Evolutionary conservation across 495 filamentous ascomycete species (phyloP).

Genomic region (Arthonia radiata): DNA sequence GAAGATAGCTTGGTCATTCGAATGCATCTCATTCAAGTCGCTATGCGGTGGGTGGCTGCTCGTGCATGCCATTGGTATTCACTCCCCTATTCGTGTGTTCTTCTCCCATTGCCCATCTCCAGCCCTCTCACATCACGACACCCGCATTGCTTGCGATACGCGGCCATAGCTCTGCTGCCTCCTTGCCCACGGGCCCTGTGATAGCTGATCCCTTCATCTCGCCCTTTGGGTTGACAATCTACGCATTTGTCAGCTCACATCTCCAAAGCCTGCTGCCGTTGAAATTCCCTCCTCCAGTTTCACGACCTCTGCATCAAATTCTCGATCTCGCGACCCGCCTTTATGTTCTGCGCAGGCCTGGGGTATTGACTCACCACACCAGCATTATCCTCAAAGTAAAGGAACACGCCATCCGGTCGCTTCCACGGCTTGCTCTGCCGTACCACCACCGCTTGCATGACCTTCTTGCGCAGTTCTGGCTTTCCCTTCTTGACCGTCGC

Average conservation of each 20-base stretch:
- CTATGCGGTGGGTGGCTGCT: too few species aligned
- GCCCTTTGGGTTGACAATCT: constrained; percentile 99
- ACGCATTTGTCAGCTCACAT: too few species aligned
- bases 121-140: constrained; percentile 77
- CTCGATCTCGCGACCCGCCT: too few species aligned
- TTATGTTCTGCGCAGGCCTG: too few species aligned
- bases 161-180: constrained; percentile 99
- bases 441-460: constrained; percentile 96
- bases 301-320: too few species aligned
- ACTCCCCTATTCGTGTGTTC: too few species aligned
- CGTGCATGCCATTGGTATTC: too few species aligned
- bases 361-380: constrained; percentile 93
- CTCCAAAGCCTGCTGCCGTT: too few species aligned
- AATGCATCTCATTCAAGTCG: too few species aligned
- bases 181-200: constrained; percentile 97
- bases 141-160: constrained; percentile 99
- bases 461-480: constrained; percentile 98
- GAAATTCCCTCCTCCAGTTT: too few species aligned
- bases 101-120: background rate
- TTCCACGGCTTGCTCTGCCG: constrained; percentile 98
- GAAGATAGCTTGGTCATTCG: too few species aligned
- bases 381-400: constrained; percentile 99
- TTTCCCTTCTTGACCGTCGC: constrained; percentile 99
- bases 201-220: constrained; percentile 99
- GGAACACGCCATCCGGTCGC: constrained; percentile 85